Base-by-base conservation (phyloP, 352 stramenopile species). In the Phytophthora sp. region DNA sequence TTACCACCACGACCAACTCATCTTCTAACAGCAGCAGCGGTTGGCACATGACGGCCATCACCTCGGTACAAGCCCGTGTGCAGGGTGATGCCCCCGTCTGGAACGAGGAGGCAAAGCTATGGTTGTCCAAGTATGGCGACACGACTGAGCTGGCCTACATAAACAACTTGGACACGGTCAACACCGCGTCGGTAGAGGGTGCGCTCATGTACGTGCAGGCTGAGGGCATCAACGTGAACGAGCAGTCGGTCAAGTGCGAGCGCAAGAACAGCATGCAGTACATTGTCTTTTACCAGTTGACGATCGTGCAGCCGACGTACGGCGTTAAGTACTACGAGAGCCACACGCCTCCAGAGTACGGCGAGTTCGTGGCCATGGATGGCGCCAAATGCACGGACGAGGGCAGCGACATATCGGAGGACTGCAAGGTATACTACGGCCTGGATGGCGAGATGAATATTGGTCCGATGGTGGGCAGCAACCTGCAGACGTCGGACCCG, bases 201-300 rank as follows among this genome's bases (percentile, higher is more conserved):
- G 80, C 74, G 15, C 73, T 90, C 38, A 89, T 80, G 74, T 89
- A 77, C 42, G 75, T 90, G 16, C 76, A 86, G 57, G 77, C 82
- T 3, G 82, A 91, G 62, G 73, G 77, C 29, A 89, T 91, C 58
- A 89, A 87, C 55, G 57, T 70, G 6, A 66, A 64, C n/a, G 77
- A 62, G 21, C 54, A 77, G 44, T 70, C 63, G 55, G 72, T 71
- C 27, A 69, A 84, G 57, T 88, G 79, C 33, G 52, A 74, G 27
- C 84, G 83, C 42, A 89, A 88, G 64, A 92, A 84, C 66, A 74
- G 64, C 50, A 77, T 90, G 63, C 69, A 84, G 53, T 82, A 86
- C 60, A 56, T 93, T 1, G 77, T 80, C 13, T 88, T 91, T 27
- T 93, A 90, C 66, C 67, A 89, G 58, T 64, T 75, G 9, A 79